Evolutionary conservation across 805 yeast genomes (phyloP), one percentile per base, ranked within the genome.

Genomic region (Zygoascus flipseniorum): DNA sequence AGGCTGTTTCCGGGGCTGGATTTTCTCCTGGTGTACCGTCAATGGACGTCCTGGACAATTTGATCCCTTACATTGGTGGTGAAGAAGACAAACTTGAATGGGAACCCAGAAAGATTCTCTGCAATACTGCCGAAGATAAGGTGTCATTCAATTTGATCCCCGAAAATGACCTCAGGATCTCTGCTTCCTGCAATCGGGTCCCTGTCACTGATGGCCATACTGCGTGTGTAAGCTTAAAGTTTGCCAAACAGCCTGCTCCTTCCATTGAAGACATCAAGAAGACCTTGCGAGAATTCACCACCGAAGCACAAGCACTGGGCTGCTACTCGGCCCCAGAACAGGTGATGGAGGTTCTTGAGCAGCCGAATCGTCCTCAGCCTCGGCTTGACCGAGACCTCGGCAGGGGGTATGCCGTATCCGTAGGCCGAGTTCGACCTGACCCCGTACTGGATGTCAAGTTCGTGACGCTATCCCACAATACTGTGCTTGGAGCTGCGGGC

Each of bases 1-100:
- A 93, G 71, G 99, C 99, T 41, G 88, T 93, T 59, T 90, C 98
- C 3, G 99, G 99, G 62, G 99, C 96, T 20, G 99, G 99, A 2
- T 93, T 87, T 69, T 86, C 96, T 9, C 99, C 99, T 49, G 99
- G 99, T 69, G 96, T 90, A 53, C 82, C 96, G 20, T 93, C 95
- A 59, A 90, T 93, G 71, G 98, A 93, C 67, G 82, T 92, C 52
- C 77, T 93, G 63, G 99, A 93, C 72, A 93, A 93, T 73, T 79
- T 93, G 60, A 89, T 93, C 53, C 99, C 99, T 43, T 93, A 75
- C 77, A 93, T 93, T 66, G 77, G 89, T 59, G 97, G 98, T 47
- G 99, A 93, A 73, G 99, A 93, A 74, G 99, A 93, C 62, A 93
- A 93, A 74, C 88, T 93, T 63, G 99, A 93, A 73, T 89, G 95